Percentiles rank a stretch among this genome's conserved stretches.
Evolutionary conservation across 495 filamentous ascomycete genomes (phyloP).

Genomic region (Xylaria castorea): DNA sequence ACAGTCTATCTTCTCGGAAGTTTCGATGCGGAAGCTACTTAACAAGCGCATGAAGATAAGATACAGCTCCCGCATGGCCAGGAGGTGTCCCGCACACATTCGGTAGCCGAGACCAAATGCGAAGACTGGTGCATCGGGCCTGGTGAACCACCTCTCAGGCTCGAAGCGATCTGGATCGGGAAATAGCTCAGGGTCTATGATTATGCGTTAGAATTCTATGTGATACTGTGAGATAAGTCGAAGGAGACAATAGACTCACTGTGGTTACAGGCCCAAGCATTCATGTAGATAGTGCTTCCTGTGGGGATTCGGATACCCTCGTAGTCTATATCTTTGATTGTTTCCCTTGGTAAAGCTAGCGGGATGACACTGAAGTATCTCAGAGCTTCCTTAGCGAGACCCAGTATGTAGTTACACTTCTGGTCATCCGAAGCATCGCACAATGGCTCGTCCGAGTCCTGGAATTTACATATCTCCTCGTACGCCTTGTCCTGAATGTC

Average conservation of each 20-base stretch:
- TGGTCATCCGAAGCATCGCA: conserved; percentile 67
- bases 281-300: conserved; percentile 67
- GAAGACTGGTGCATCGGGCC: conserved; percentile 66
- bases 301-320: conserved; percentile 62
- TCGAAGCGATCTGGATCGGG: conserved; percentile 63
- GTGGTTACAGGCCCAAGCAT: conserved; percentile 71
- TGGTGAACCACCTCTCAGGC: conserved; percentile 68
- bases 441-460: conserved; percentile 58
- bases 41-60: conserved; percentile 67
- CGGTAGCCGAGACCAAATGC: conserved; percentile 69
- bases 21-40: conserved; percentile 63
- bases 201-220: conserved; percentile 9
- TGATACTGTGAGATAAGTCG: neutral
- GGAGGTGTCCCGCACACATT: conserved; percentile 69
- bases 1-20: conserved; percentile 55
- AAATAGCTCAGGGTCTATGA: conserved; percentile 62
- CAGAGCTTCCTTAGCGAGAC: conserved; percentile 65
- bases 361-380: conserved; percentile 67
- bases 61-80: conserved; percentile 71
- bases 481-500: conserved; percentile 67
- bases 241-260: conserved; percentile 40
- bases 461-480: conserved; percentile 61
- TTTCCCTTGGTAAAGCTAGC: conserved; percentile 65
- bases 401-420: conserved; percentile 65
- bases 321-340: conserved; percentile 66